Evolutionary conservation across 805 yeast genomes (phyloP), one percentile per base, ranked within the genome.

Genomic region (Ogataea nakhonphanomensis): DNA sequence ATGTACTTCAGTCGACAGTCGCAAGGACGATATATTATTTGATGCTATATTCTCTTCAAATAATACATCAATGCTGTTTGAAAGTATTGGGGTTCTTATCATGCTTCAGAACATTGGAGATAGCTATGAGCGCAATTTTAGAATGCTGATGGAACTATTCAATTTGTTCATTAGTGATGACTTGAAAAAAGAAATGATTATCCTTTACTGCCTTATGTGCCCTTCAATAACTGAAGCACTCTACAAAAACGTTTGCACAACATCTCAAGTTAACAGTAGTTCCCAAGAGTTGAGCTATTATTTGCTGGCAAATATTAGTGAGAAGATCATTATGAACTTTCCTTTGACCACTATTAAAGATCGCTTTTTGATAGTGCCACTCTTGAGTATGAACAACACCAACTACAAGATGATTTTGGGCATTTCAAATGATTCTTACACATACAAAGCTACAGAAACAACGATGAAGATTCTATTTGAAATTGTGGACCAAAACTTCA

Each of bases 401-500:
- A 45, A 44, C 38, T 46, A 27, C 35, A 45, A 37, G 43, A 28
- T 53, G 43, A 45, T 40, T 45, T 30, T 37, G 50, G 51, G 53
- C 47, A 51, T 44, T 49, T 56, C 33, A 7, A 48, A 48, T 5
- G 30, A 33, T n/a, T 40, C 44, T 3, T 43, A 28, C 34, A 21
- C 14, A 2, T 45, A 31, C 27, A 29, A 44, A 6, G 41, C 56
- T 23, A 53, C 37, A 8, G 44, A 42, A 12, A 35, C 37, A 11
- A 51, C 61, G 7, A 41, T 61, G 25, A 36, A 45, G 23, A 50
- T 57, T 5, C 11, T 62, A 10, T 61, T 60, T 42, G 66, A 63
- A 36, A 29, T 61, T 6, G 41, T 61, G 24, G 63, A 62, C 41
- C 66, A 63, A 24, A 61, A 59, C 35, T 39, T 57, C 5, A 53